Conservation (phyloP, 257 asterid species). For the Cordia subcordata region DNA sequence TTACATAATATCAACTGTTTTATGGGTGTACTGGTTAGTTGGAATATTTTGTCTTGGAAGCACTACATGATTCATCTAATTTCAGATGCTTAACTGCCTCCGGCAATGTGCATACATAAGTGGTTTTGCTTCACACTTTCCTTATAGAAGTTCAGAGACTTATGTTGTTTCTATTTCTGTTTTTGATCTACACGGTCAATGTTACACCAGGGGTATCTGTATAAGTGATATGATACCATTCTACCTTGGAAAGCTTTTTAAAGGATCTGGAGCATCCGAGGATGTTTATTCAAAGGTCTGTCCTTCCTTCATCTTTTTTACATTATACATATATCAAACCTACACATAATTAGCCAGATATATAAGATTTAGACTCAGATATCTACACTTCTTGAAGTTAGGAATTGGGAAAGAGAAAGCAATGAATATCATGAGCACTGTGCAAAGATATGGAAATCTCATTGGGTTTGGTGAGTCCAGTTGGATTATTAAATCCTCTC, state of each 20-base stretch:
- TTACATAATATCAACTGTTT: slow-evolving; percentile 58
- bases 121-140: not conserved
- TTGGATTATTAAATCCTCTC: not conserved
- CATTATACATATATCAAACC: too few species aligned
- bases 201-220: slow-evolving; percentile 72
- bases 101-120: too few species aligned
- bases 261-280: slow-evolving; percentile 58
- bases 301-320: slow-evolving; percentile 9
- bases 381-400: slow-evolving; percentile 36
- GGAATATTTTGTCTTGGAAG: too few species aligned
- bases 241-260: slow-evolving; percentile 71
- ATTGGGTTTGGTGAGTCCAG: slow-evolving; percentile 77
- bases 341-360: not conserved
- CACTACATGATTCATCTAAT: too few species aligned
- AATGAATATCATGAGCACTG: slow-evolving; percentile 37
- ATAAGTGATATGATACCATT: slow-evolving; percentile 93
- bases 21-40: slow-evolving; percentile 91
- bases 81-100: too few species aligned
- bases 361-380: slow-evolving; percentile 14
- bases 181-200: not conserved
- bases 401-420: slow-evolving; percentile 81
- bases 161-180: too few species aligned
- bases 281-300: slow-evolving; percentile 76
- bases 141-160: not conserved
- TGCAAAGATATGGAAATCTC: slow-evolving; percentile 76